Conservation (phyloP, 306 rosid species). For the Acacia melanoxylon region DNA sequence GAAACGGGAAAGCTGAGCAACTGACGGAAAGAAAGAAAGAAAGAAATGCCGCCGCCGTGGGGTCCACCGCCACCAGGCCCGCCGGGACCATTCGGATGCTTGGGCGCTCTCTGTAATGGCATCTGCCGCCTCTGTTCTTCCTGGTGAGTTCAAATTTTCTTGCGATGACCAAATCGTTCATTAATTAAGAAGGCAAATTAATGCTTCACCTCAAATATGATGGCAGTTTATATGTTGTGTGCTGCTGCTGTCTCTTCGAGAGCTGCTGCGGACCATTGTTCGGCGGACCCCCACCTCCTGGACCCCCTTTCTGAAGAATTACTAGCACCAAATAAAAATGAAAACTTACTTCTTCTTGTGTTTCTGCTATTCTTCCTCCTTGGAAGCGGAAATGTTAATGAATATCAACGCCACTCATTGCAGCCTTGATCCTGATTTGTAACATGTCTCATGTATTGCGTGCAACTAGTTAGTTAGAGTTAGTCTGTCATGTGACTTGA, state of each 20-base stretch:
- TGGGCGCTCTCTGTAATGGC: conserved; percentile 42
- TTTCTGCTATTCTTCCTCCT: background rate
- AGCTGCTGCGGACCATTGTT: conserved; percentile 55
- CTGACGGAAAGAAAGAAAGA: conserved; percentile 17
- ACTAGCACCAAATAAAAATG: background rate
- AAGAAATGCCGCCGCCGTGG: conserved; percentile 51
- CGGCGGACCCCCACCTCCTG: conserved; percentile 40
- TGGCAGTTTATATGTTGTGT: conserved; percentile 45
- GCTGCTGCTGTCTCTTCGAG: conserved; percentile 67
- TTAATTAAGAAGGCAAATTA: background rate
- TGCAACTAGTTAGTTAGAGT: background rate
- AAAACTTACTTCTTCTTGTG: background rate
- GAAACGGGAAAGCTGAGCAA: background rate
- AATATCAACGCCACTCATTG: background rate
- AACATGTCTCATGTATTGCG: background rate
- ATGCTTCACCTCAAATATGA: background rate
- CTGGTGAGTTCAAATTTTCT: conserved; percentile 38
- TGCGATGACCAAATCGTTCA: conserved; percentile 25
- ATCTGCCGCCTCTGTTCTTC: conserved; percentile 43
- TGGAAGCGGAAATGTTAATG: background rate
- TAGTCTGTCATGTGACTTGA: background rate
- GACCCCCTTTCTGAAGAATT: conserved; percentile 35
- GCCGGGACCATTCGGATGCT: conserved; percentile 6
- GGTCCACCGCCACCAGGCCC: conserved; percentile 38
- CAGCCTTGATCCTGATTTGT: background rate